Conservation (phyloP, 176 grass and related monocot species). For the Tillandsia fasciculata region DNA sequence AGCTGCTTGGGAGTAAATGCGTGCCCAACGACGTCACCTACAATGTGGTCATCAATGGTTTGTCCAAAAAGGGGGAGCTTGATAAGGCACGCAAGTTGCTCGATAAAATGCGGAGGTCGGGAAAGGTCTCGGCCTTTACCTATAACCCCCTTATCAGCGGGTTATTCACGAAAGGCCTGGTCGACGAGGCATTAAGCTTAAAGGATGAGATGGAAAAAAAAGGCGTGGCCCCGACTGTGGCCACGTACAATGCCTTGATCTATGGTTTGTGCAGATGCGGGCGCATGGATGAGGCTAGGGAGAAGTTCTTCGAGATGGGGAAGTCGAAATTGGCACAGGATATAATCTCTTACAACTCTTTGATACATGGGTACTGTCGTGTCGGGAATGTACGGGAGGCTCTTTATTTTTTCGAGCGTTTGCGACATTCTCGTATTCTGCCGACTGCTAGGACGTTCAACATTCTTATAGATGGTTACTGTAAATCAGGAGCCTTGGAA, state of each 20-base stretch:
- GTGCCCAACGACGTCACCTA: constrained; percentile 47
- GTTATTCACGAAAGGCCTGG: constrained; percentile 33
- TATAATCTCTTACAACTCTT: constrained; percentile 44
- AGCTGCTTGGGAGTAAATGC: constrained; percentile 14
- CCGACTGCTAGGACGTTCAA: constrained; percentile 49
- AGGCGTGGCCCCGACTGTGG: constrained; percentile 27
- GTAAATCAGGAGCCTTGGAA: constrained; percentile 35
- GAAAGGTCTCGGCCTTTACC: constrained; percentile 32
- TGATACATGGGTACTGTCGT: constrained; percentile 52
- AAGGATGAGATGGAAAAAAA: constrained; percentile 37
- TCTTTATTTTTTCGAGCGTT: constrained; percentile 37
- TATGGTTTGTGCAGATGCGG: constrained; percentile 39
- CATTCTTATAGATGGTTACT: constrained; percentile 59
- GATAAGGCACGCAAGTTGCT: constrained; percentile 38
- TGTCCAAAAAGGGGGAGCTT: constrained; percentile 37
- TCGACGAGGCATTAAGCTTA: constrained; percentile 23
- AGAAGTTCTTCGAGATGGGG: constrained; percentile 58
- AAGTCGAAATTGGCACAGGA: constrained; percentile 34
- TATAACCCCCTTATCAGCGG: constrained; percentile 54
- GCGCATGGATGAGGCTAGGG: constrained; percentile 19
- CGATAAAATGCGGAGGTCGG: constrained; percentile 29
- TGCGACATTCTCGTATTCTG: constrained; percentile 29
- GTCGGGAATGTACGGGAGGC: constrained; percentile 38
- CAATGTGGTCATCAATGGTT: constrained; percentile 47
- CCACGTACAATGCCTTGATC: constrained; percentile 46